A percentile compares a stretch with the other conserved stretches of the same genome.
These are phyloP conservation scores for Penicillium parvum DNA, from an alignment of 495 filamentous ascomycete genomes.

Conservation along the genomic window DNA sequence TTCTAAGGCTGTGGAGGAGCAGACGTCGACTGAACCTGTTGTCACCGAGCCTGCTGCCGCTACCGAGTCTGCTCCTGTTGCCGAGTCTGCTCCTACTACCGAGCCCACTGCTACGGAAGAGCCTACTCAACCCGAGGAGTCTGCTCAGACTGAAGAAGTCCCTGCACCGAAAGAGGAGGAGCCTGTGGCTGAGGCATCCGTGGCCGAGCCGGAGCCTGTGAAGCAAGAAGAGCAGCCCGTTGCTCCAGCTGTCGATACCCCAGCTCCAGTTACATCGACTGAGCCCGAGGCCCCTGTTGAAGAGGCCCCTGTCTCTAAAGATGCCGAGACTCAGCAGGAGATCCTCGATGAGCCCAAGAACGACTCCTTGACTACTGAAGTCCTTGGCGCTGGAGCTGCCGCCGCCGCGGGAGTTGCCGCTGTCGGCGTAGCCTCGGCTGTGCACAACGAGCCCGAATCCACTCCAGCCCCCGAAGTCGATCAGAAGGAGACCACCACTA, in stretches of 20 bases:
- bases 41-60: background rate
- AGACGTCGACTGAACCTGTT: background rate
- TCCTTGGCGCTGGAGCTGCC: constrained; percentile 26
- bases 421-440: constrained; percentile 16
- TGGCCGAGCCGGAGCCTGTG: background rate
- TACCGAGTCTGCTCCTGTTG: background rate
- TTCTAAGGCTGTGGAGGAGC: background rate
- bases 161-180: constrained; percentile 1
- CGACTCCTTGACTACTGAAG: constrained; percentile 17
- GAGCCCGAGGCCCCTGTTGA: constrained; percentile 5
- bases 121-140: constrained; percentile 4
- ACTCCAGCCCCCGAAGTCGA: constrained; percentile 6
- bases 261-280: constrained; percentile 1
- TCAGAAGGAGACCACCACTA: constrained; percentile 3
- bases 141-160: constrained; percentile 1
- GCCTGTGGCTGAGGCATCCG: background rate
- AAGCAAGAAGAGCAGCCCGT: constrained; percentile 3
- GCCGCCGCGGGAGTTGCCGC: constrained; percentile 21
- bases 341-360: constrained; percentile 18
- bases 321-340: background rate
- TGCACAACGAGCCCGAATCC: constrained; percentile 17
- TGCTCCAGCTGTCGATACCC: background rate
- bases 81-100: background rate
- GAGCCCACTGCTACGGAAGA: constrained; percentile 3
- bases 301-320: constrained; percentile 1